Conservation (phyloP, 148 eudicot genomes). For the Oxyria digyna region DNA sequence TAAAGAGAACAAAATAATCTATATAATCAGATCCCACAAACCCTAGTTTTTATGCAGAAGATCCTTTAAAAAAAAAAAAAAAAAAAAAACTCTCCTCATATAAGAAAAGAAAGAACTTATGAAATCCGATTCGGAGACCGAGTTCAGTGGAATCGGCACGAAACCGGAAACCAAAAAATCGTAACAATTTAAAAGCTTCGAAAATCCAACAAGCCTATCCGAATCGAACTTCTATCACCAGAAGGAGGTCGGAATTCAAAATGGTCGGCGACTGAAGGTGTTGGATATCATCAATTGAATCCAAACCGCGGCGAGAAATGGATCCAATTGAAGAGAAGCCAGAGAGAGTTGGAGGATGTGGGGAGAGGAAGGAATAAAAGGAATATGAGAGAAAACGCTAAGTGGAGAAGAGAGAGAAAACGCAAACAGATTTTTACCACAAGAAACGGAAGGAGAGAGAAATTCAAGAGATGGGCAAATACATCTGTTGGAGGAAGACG, state of each 20-base stretch:
- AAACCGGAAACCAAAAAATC: background rate
- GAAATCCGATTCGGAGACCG: background rate
- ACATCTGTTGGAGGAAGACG: background rate
- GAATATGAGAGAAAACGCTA: conserved; percentile 3
- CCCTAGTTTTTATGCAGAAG: background rate
- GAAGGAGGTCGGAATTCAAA: conserved; percentile 6
- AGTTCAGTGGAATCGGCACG: background rate
- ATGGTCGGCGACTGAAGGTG: conserved; percentile 1
- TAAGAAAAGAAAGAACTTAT: background rate
- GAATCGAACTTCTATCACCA: background rate
- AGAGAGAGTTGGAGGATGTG: background rate
- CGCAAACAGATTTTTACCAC: conserved; percentile 5
- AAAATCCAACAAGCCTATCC: background rate
- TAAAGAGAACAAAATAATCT: background rate
- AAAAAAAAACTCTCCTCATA: background rate
- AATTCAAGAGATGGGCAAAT: background rate
- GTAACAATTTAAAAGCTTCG: background rate
- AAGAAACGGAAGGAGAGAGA: background rate
- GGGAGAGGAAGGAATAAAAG: conserved; percentile 1
- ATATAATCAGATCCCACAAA: conserved; percentile 4
- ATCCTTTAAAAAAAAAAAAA: background rate
- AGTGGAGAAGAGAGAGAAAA: conserved; percentile 4
- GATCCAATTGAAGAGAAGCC: conserved; percentile 12
- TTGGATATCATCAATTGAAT: conserved; percentile 8
- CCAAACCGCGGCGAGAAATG: conserved; percentile 4